Percentiles rank a stretch among this genome's conserved stretches.
Conservation (phyloP, 306 rosid genomes). For the Acmispon strigosus region DNA sequence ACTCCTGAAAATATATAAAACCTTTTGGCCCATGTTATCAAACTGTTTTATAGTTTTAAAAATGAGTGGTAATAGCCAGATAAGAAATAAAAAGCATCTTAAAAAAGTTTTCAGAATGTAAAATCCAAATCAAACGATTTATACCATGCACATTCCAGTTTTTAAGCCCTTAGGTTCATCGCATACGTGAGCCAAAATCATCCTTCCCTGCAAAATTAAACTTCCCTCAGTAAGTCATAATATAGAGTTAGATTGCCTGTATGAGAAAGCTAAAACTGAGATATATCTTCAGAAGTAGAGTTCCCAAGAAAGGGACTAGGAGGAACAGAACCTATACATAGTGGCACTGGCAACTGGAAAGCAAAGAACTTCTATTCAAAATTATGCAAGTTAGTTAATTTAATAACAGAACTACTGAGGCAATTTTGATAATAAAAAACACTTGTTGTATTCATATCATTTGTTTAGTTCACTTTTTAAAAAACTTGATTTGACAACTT, state of each 20-base stretch:
- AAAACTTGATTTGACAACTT: neutral
- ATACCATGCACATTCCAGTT: slow-evolving; percentile 99
- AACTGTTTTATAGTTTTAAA: neutral
- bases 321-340: neutral
- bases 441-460: neutral
- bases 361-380: neutral
- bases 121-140: slow-evolving; percentile 6
- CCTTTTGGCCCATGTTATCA: neutral
- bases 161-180: slow-evolving; percentile 98
- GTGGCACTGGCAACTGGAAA: too few species aligned
- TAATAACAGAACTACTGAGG: neutral
- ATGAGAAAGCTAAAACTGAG: neutral
- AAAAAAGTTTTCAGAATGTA: neutral
- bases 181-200: slow-evolving; percentile 92
- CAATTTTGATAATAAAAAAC: too few species aligned
- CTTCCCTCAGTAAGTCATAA: slow-evolving; percentile 13
- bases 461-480: neutral
- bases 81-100: neutral
- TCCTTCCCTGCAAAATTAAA: slow-evolving; percentile 77
- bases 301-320: neutral
- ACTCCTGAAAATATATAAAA: neutral
- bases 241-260: neutral
- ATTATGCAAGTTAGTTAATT: neutral
- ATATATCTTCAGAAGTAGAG: neutral
- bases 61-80: neutral